These are phyloP conservation scores for Coccinonectria pachysandricola DNA, from an alignment of 2,329 filamentous ascomycete genomes.

Conservation along the genomic window DNA sequence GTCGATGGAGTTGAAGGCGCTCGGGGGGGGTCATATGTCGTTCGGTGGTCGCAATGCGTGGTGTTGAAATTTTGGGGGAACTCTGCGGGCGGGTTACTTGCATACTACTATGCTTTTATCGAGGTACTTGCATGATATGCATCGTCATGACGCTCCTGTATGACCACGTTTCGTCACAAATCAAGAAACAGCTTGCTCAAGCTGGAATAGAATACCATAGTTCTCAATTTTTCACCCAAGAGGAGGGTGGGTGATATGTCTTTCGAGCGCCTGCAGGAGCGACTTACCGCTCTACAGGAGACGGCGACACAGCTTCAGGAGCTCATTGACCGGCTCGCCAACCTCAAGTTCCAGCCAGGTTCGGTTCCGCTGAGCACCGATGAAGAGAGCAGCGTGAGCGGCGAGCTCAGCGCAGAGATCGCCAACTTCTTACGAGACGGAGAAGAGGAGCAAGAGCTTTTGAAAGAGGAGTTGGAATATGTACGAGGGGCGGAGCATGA, in stretches of 20 bases:
- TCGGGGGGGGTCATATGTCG: constrained; percentile 5
- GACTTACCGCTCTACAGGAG: constrained; percentile 50
- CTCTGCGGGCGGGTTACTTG: constrained; percentile 9
- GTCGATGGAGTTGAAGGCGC: constrained; percentile 1
- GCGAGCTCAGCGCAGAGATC: constrained; percentile 74
- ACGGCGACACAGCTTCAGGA: constrained; percentile 46
- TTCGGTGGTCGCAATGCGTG: constrained; percentile 3
- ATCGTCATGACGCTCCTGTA: constrained; percentile 15
- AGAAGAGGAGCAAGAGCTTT: constrained; percentile 73
- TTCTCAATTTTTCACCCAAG: too few species aligned
- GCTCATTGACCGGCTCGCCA: constrained; percentile 49
- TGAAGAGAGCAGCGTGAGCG: constrained; percentile 44
- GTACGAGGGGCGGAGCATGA: constrained; percentile 46
- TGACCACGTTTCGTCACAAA: constrained; percentile 16
- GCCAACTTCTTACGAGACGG: constrained; percentile 65
- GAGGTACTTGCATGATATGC: constrained; percentile 7
- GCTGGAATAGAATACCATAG: too few species aligned
- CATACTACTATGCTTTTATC: constrained; percentile 15
- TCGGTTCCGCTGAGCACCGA: constrained; percentile 40
- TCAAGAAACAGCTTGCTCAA: too few species aligned
- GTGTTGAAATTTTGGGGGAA: constrained; percentile 16
- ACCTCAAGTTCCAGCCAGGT: constrained; percentile 48
- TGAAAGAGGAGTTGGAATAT: constrained; percentile 69
- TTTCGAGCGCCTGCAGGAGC: constrained; percentile 51
- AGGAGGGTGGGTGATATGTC: too few species aligned